A percentile compares a stretch with the other conserved stretches of the same genome.
These are phyloP conservation scores for Cercospora canescens DNA, from an alignment of 2,329 filamentous ascomycete genomes.

Conservation along the genomic window DNA sequence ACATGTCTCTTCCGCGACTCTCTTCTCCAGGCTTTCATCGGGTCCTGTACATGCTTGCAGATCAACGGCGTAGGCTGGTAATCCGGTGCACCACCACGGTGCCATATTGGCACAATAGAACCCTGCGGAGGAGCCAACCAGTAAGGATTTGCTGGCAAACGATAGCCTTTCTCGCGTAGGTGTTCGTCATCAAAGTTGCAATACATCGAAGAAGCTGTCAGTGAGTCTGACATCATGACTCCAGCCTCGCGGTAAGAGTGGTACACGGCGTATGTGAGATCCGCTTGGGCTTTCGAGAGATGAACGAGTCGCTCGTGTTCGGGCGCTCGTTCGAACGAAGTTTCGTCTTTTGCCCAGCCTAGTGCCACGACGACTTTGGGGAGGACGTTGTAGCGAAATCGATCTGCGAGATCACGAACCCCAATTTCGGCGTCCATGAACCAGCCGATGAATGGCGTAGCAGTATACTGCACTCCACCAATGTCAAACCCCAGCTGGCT, in stretches of 20 bases:
- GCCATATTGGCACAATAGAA: slow-evolving; percentile 12
- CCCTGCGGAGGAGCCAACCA: slow-evolving; percentile 13
- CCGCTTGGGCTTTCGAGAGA: slow-evolving; percentile 7
- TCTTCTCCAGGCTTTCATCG: slow-evolving; percentile 9
- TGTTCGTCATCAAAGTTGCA: slow-evolving; percentile 12
- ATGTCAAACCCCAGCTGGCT: slow-evolving; percentile 14
- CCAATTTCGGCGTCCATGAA: slow-evolving; percentile 18
- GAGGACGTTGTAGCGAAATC: slow-evolving; percentile 7
- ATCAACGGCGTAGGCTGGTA: slow-evolving; percentile 11
- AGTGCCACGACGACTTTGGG: slow-evolving; percentile 5
- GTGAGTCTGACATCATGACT: slow-evolving; percentile 9
- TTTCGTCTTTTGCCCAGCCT: neutral
- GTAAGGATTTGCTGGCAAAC: slow-evolving; percentile 10
- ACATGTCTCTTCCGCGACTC: neutral
- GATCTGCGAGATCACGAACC: slow-evolving; percentile 9
- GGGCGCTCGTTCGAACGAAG: slow-evolving; percentile 3
- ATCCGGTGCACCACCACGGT: slow-evolving; percentile 10
- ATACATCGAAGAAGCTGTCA: slow-evolving; percentile 11
- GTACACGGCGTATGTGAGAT: slow-evolving; percentile 11
- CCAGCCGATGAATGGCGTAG: slow-evolving; percentile 17
- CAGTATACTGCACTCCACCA: slow-evolving; percentile 15
- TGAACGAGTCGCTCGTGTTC: slow-evolving; percentile 7
- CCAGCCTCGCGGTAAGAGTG: slow-evolving; percentile 3
- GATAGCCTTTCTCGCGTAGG: neutral
- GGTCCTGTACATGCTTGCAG: slow-evolving; percentile 6